Conservation (phyloP, 2,329 filamentous ascomycete species). For the Colletotrichum tamarilloi region DNA sequence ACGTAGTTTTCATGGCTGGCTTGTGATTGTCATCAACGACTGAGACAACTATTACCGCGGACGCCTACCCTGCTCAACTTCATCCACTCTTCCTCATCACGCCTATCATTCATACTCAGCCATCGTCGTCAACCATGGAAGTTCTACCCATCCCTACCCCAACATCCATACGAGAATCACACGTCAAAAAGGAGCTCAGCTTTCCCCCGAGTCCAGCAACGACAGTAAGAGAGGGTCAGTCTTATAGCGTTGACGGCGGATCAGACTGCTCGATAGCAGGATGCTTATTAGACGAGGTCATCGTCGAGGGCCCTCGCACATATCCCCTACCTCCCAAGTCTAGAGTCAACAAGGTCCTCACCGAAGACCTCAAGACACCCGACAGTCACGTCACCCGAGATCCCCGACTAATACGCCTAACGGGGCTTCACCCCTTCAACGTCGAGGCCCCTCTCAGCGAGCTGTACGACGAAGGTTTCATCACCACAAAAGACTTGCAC, state of each 20-base stretch:
- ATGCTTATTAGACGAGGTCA: slow-evolving; percentile 35
- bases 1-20: neutral
- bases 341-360: slow-evolving; percentile 70
- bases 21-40: slow-evolving; percentile 2
- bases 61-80: neutral
- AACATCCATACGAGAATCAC: slow-evolving; percentile 12
- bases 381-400: slow-evolving; percentile 86
- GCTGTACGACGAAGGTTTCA: slow-evolving; percentile 82
- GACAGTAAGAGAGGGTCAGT: slow-evolving; percentile 51
- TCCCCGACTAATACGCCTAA: slow-evolving; percentile 83
- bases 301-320: slow-evolving; percentile 36
- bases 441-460: slow-evolving; percentile 84
- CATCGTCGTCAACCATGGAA: slow-evolving; percentile 8
- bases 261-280: slow-evolving; percentile 15
- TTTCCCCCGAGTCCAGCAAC: slow-evolving; percentile 54
- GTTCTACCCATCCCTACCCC: neutral
- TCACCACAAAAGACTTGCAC: slow-evolving; percentile 88
- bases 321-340: slow-evolving; percentile 78
- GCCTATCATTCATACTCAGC: neutral
- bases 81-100: neutral
- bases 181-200: slow-evolving; percentile 28
- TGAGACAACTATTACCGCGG: neutral
- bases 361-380: slow-evolving; percentile 84
- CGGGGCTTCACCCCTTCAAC: slow-evolving; percentile 92
- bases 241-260: slow-evolving; percentile 45